Percentiles rank a stretch among this genome's conserved stretches.
phyloP scores from a whole-genome alignment of 2,329 filamentous ascomycete genomes.

The Cladorrhinum sp. region DNA sequence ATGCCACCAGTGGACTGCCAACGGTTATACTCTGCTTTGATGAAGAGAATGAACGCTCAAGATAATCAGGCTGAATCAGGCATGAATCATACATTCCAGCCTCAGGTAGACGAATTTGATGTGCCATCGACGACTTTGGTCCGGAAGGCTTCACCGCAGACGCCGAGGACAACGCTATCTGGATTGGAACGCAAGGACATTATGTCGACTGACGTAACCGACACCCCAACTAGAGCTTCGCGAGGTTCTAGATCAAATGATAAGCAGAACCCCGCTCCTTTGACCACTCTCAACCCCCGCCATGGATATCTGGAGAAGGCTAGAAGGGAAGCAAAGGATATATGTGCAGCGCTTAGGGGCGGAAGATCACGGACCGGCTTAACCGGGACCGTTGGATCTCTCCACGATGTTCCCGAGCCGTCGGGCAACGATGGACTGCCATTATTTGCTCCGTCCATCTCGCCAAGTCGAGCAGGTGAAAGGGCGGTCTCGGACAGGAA shows the following conservation, averaged over 20 bases:
- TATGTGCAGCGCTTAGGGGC: slow-evolving; percentile 3
- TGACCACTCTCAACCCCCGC: background rate
- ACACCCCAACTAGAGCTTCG: background rate
- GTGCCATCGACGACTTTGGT: no score
- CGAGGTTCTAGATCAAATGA: background rate
- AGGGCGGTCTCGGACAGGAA: slow-evolving; percentile 32
- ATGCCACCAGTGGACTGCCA: slow-evolving; percentile 49
- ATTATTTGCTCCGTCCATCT: background rate
- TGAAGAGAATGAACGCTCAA: slow-evolving; percentile 50
- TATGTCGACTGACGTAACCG: background rate
- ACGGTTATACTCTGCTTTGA: slow-evolving; percentile 62
- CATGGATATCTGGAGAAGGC: background rate
- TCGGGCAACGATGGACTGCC: slow-evolving; percentile 4
- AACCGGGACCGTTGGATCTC: background rate
- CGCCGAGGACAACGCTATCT: no score
- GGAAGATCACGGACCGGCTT: slow-evolving; percentile 8
- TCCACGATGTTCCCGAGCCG: background rate
- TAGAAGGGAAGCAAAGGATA: slow-evolving; percentile 5
- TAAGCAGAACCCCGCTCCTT: background rate
- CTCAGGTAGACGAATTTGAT: no score
- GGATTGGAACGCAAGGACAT: no score
- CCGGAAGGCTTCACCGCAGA: no score
- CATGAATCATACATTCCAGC: slow-evolving; percentile 19
- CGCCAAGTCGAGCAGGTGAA: background rate
- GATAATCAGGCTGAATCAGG: slow-evolving; percentile 31